Conservation (phyloP, 2,329 filamentous ascomycete genomes). For the Fusarium sp. region DNA sequence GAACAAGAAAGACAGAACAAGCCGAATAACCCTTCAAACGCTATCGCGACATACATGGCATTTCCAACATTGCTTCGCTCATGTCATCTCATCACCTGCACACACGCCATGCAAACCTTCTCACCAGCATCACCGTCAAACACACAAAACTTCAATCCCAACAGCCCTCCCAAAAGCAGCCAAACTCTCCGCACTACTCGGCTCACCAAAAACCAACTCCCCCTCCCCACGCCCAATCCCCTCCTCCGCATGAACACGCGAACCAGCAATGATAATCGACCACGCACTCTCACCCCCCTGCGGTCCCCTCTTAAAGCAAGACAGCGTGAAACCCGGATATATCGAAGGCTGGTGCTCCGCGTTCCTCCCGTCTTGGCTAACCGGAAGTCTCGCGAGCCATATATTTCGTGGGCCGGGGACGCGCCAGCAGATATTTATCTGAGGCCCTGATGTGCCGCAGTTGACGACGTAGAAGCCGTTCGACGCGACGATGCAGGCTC, state of each 20-base stretch:
- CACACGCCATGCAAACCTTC: not conserved
- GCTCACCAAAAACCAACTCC: not conserved
- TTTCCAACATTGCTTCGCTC: not conserved
- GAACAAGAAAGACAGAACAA: not conserved
- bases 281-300: not conserved
- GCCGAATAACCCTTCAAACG: fast-evolving
- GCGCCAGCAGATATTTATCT: not conserved
- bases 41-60: fast-evolving
- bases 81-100: too few species aligned
- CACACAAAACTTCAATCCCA: not conserved
- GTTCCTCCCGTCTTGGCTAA: not conserved
- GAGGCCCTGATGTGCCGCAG: not conserved
- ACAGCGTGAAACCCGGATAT: not conserved
- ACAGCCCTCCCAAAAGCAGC: not conserved
- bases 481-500: not conserved
- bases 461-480: not conserved
- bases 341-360: not conserved
- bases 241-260: not conserved
- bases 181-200: not conserved
- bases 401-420: not conserved
- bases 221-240: not conserved
- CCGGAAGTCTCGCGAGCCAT: not conserved
- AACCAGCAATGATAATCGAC: not conserved
- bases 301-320: not conserved
- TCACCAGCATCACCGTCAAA: not conserved